Base-by-base conservation (phyloP, 176 grass and related monocot genomes). In the Aegilops bicornis region DNA sequence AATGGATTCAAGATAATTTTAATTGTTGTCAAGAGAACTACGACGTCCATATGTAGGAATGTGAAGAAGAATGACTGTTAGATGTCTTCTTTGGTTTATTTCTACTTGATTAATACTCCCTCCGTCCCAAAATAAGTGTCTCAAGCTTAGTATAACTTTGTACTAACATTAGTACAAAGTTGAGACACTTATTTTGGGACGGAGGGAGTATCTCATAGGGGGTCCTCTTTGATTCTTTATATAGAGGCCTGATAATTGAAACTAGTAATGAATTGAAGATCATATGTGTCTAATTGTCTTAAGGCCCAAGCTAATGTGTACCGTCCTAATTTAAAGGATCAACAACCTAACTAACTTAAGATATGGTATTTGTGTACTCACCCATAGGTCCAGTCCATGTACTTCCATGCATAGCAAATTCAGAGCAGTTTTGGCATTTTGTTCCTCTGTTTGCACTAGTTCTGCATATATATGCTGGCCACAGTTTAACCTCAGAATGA, bases 41-140 rank as follows among this genome's bases (percentile, higher is more conserved):
- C 29, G 74, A 77, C 52, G 14, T 76, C 73, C 16, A 56, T 77
- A 56, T 77, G 47, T 77, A 76, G 43, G 29, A 52, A 76, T 47
- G 24, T 76, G 48, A 76, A 52, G 73, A 76, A 24, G 29, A 76
- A 48, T 24, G 3, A 32, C 27, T 20, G 27, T 32, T 77, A 32
- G 73, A 10, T 77, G 17, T 30, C 47, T 56, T 77, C 15, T 76
- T 32, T 12, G 42, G 50, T 19, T 54, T 54, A 54, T 54, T 54
- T 54, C 16, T 54, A 19, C 50, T 54, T 19, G 16, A 54, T 54
- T 54, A 54, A 54, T 54, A 36, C 35, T 36, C 35, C 35, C 35
- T 36, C 6, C 6, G 6, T 36, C 35, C 35, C 35, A 36, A 7
- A 36, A 36, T 36, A 33, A 33, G 32, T 33, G 32, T 33, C 32